Evolutionary conservation across 2,329 filamentous ascomycete genomes (phyloP).

Genomic region (Cladosporium halotolerans): DNA sequence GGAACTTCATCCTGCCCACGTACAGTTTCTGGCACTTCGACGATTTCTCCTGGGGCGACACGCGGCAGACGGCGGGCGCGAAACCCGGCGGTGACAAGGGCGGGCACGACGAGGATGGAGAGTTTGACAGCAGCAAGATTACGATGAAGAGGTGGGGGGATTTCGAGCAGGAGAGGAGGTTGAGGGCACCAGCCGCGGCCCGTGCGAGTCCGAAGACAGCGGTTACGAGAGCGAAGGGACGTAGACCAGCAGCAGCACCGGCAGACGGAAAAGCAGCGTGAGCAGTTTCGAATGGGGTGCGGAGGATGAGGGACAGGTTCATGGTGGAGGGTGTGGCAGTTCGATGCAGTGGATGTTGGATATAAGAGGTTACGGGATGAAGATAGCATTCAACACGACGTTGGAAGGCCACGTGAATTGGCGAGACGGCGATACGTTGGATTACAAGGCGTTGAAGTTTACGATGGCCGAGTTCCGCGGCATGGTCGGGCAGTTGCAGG

Average conservation of each 20-base stretch:
- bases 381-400: neutral
- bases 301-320: neutral
- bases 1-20: slow-evolving; percentile 91
- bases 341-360: neutral
- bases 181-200: slow-evolving; percentile 15
- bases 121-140: slow-evolving; percentile 98
- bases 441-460: neutral
- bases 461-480: neutral
- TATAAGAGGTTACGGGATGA: neutral
- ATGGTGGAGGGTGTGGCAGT: neutral
- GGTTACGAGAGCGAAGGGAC: neutral
- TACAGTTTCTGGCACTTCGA: slow-evolving; percentile 99
- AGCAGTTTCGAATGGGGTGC: neutral
- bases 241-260: neutral
- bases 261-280: neutral
- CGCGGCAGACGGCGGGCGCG: slow-evolving; percentile 87
- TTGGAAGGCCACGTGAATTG: neutral
- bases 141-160: slow-evolving; percentile 99
- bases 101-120: slow-evolving; percentile 64
- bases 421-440: neutral
- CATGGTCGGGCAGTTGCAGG: neutral
- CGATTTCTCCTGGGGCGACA: slow-evolving; percentile 99
- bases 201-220: slow-evolving; percentile 8
- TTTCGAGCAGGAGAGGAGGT: slow-evolving; percentile 63
- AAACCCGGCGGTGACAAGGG: slow-evolving; percentile 72